Base-by-base conservation (phyloP, 106 monocot species). In the Triglochin maritima region DNA sequence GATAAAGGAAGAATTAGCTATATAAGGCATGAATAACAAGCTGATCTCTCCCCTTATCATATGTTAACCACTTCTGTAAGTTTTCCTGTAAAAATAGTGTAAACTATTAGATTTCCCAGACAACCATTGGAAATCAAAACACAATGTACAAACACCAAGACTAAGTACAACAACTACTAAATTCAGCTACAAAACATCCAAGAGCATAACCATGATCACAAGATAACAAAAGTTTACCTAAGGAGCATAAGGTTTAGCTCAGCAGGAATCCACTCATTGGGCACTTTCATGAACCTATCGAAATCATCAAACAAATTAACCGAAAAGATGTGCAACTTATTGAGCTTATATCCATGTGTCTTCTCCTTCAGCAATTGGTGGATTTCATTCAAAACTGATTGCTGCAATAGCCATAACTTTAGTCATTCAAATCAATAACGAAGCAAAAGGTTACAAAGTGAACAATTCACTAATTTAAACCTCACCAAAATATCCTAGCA, bases 1-100 rank as follows among this genome's bases (percentile, higher is more conserved):
- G n/a, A n/a, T n/a, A n/a, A n/a, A n/a, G n/a, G n/a, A n/a, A n/a
- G n/a, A n/a, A n/a, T n/a, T n/a, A n/a, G n/a, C n/a, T n/a, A n/a
- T n/a, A n/a, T n/a, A n/a, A n/a, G n/a, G n/a, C n/a, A n/a, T n/a
- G n/a, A n/a, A n/a, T n/a, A n/a, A n/a, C n/a, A n/a, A n/a, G n/a
- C n/a, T n/a, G 94, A 60, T 95, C 94, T 63, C 94, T 76, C 8
- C 83, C 90, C 59, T 90, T 95, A 50, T 85, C 87, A 77, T 95
- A 90, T 67, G 79, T 85, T 46, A 95, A 76, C 94, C 94, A 95
- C 43, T 87, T 78, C 13, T 87, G 87, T 8, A 87, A 50, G 76
- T 95, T 90, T 61, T 95, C 94, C 94, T 95, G 84, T 47, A 9
- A 75, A 7, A 60, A 56, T 14, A 44, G 4, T 2, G 17, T 15